phyloP scores from a whole-genome alignment of 495 filamentous ascomycete species.

The Astrothelium macrocarpum region DNA sequence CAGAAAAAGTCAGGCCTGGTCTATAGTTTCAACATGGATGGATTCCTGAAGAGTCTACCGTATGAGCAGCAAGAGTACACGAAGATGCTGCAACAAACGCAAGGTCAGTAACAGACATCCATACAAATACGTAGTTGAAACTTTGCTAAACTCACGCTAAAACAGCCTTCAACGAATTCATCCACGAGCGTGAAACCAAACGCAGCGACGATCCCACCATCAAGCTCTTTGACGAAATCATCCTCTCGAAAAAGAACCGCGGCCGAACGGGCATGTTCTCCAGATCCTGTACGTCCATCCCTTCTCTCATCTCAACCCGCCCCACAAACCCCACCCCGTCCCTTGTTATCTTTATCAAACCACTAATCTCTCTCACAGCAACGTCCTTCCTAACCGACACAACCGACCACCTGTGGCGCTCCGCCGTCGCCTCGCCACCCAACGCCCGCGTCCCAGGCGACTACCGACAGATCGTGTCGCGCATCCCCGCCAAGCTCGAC shows the following conservation, averaged over 20 bases:
- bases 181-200: constrained; percentile 75
- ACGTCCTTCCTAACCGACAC: constrained; percentile 75
- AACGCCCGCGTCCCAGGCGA: constrained; percentile 66
- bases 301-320: not conserved
- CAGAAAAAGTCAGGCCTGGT: constrained; percentile 78
- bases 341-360: no score
- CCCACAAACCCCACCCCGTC: no score
- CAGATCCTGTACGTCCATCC: constrained; percentile 24
- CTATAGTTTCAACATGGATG: constrained; percentile 92
- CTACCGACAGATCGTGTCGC: constrained; percentile 43
- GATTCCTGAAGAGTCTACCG: constrained; percentile 81
- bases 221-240: constrained; percentile 89
- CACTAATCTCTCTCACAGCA: constrained; percentile 9
- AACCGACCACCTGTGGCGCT: constrained; percentile 86
- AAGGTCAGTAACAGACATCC: constrained; percentile 49
- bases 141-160: not conserved
- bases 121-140: not conserved
- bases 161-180: constrained; percentile 88
- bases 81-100: constrained; percentile 78
- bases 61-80: constrained; percentile 87
- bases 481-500: constrained; percentile 78
- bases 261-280: constrained; percentile 44
- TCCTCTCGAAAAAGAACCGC: constrained; percentile 85
- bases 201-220: constrained; percentile 56
- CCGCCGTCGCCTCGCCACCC: constrained; percentile 69